phyloP scores from a whole-genome alignment of 345 rosid genomes.

The Erysimum cheiranthoides region DNA sequence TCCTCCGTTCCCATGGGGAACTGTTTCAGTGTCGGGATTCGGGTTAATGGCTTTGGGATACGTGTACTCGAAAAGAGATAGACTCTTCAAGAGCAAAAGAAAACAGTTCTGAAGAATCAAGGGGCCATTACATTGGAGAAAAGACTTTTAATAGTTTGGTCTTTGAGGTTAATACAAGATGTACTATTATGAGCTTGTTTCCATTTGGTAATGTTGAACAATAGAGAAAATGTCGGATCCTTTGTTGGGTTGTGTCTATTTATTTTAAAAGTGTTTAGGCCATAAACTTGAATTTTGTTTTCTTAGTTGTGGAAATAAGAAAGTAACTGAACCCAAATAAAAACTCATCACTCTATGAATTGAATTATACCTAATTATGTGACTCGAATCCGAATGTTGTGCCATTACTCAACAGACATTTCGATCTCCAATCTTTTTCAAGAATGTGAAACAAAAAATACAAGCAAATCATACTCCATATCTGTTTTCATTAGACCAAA shows the following conservation, averaged over 20 bases:
- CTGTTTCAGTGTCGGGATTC: constrained; percentile 60
- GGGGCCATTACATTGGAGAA: constrained; percentile 9
- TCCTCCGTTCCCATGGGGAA: constrained; percentile 90
- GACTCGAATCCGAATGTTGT: no score
- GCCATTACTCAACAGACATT: no score
- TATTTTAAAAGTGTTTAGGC: neutral
- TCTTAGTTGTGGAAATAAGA: no score
- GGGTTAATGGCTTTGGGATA: constrained; percentile 66
- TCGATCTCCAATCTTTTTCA: no score
- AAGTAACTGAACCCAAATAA: no score
- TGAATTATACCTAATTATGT: no score
- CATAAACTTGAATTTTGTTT: neutral
- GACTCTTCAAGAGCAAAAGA: constrained; percentile 78
- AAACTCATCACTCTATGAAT: no score
- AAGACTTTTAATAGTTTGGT: constrained; percentile 33
- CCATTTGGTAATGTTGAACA: constrained; percentile 32
- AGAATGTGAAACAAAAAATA: no score
- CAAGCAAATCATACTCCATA: no score
- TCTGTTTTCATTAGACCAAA: no score
- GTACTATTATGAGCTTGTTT: constrained; percentile 41
- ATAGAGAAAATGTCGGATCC: constrained; percentile 10
- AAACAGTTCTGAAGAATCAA: constrained; percentile 81
- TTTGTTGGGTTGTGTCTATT: constrained; percentile 1
- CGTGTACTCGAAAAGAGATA: constrained; percentile 63
- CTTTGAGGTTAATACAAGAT: constrained; percentile 24